phyloP scores from a whole-genome alignment of 805 yeast species.

The Starmerella vitae region DNA sequence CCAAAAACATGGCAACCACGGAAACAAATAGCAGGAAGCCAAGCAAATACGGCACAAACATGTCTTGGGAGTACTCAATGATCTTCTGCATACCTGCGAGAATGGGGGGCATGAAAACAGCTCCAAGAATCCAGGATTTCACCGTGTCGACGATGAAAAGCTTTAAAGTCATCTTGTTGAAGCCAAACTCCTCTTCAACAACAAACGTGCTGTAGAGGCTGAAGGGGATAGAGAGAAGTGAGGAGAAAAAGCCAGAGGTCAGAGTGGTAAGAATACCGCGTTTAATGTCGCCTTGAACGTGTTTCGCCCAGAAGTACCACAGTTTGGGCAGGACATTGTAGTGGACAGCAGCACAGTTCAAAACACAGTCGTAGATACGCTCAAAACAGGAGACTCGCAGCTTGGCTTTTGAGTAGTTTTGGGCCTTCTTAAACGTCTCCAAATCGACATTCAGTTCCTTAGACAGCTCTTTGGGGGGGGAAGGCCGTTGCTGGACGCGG shows the following conservation, averaged over 20 bases:
- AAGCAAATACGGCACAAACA: conserved; percentile 68
- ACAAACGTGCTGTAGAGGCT: conserved; percentile 70
- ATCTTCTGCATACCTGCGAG: conserved; percentile 66
- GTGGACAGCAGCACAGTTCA: conserved; percentile 45
- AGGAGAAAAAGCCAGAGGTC: conserved; percentile 31
- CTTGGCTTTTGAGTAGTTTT: conserved; percentile 59
- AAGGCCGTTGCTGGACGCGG: conserved; percentile 19
- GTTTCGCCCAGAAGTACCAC: conserved; percentile 35
- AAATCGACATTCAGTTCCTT: conserved; percentile 53
- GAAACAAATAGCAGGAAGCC: conserved; percentile 57
- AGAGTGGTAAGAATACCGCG: conserved; percentile 4
- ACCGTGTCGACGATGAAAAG: conserved; percentile 63
- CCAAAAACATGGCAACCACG: conserved; percentile 57
- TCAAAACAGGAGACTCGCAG: conserved; percentile 51
- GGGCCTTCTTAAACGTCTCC: conserved; percentile 64
- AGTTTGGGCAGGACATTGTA: conserved; percentile 51
- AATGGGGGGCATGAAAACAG: conserved; percentile 57
- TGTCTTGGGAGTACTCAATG: conserved; percentile 62
- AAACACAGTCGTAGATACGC: conserved; percentile 37
- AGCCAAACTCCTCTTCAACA: conserved; percentile 83
- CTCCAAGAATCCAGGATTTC: conserved; percentile 43
- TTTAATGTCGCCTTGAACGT: conserved; percentile 24
- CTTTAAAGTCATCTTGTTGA: conserved; percentile 66
- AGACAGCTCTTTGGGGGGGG: conserved; percentile 45
- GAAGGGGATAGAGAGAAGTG: conserved; percentile 50